phyloP scores from a whole-genome alignment of 768 basidiomycete genomes.

The Pholiota microspora region DNA sequence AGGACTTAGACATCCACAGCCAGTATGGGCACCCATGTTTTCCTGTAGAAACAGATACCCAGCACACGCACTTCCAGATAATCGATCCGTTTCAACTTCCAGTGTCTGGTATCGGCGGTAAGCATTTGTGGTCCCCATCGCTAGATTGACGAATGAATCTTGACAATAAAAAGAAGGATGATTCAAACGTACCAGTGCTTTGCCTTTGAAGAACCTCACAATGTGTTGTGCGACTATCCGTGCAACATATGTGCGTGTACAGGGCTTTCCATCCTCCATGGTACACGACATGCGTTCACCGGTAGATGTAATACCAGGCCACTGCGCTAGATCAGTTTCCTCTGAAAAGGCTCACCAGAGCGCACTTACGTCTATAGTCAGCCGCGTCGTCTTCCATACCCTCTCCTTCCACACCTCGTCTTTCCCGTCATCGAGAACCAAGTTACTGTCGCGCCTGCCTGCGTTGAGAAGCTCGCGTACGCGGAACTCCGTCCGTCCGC shows the following conservation, averaged over 20 bases:
- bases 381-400: constrained; percentile 19
- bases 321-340: constrained; percentile 17
- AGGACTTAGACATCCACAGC: constrained; percentile 11
- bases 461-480: constrained; percentile 22
- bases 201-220: constrained; percentile 2
- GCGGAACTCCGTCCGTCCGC: constrained; percentile 13
- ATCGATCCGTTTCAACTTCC: constrained; percentile 16
- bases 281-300: constrained; percentile 4
- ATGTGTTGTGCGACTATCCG: constrained; percentile 6
- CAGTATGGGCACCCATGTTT: constrained; percentile 24
- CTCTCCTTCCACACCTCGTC: constrained; percentile 18
- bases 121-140: constrained; percentile 9
- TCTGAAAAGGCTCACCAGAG: not conserved
- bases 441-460: not conserved
- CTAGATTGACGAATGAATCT: not conserved
- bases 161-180: not conserved
- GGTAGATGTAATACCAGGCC: constrained; percentile 17
- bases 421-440: constrained; percentile 15
- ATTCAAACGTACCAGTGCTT: not conserved
- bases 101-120: constrained; percentile 7
- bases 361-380: constrained; percentile 19
- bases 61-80: constrained; percentile 21
- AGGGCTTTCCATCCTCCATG: not conserved
- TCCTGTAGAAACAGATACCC: constrained; percentile 23
- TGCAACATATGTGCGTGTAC: constrained; percentile 17